Percentiles rank a stretch among this genome's conserved stretches.
These are phyloP conservation scores for Pichia nakasei DNA, from an alignment of 805 yeast species.

Conservation along the genomic window DNA sequence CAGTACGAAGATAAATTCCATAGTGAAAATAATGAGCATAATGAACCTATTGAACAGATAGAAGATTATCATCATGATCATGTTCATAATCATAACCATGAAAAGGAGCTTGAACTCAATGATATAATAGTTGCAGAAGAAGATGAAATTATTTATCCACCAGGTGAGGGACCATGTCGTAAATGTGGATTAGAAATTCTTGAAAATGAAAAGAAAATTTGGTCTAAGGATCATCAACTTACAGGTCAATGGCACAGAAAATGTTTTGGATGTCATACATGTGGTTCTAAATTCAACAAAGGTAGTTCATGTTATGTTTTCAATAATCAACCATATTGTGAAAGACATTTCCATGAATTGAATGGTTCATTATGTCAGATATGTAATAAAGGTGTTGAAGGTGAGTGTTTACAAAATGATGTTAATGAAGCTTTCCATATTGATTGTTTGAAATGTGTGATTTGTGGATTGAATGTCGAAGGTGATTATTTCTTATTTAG, in stretches of 20 bases:
- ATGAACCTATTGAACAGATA: neutral
- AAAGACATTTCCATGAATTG: constrained; percentile 60
- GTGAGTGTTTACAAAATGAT: constrained; percentile 79
- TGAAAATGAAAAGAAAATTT: constrained; percentile 51
- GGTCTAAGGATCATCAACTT: constrained; percentile 75
- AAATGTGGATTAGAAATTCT: constrained; percentile 49
- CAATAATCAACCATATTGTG: constrained; percentile 76
- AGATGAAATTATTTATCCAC: constrained; percentile 23
- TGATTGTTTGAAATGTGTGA: constrained; percentile 59
- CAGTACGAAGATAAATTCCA: neutral
- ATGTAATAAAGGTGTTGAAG: constrained; percentile 78
- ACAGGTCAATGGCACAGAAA: constrained; percentile 91
- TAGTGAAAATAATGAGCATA: neutral
- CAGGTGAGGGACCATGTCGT: constrained; percentile 80
- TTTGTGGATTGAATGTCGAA: constrained; percentile 44
- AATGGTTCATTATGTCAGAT: constrained; percentile 68
- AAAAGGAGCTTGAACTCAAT: no score
- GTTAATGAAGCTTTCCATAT: constrained; percentile 64
- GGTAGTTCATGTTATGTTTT: constrained; percentile 65
- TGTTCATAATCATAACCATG: neutral
- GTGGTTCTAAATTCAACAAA: constrained; percentile 50
- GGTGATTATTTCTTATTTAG: constrained; percentile 49
- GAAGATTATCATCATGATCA: neutral
- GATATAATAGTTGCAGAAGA: no score
- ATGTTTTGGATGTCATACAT: constrained; percentile 71